These are phyloP conservation scores for Fusarium brachygibbosum DNA, from an alignment of 2,329 filamentous ascomycete genomes.

Conservation along the genomic window DNA sequence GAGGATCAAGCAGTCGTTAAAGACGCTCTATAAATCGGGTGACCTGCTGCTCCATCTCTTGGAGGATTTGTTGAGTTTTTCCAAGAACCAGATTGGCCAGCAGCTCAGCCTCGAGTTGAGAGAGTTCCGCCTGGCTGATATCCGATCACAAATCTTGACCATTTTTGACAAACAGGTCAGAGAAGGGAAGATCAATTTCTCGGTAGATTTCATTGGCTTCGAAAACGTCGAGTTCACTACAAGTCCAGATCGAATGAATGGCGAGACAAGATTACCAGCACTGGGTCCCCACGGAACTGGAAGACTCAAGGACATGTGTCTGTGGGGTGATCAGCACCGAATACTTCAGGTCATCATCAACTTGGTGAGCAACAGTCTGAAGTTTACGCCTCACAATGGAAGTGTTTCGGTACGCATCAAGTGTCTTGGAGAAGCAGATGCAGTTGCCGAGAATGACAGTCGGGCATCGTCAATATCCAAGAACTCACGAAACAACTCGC, in stretches of 20 bases:
- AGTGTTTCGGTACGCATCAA: conserved; percentile 81
- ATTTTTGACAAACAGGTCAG: conserved; percentile 93
- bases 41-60: conserved; percentile 88
- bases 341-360: conserved; percentile 96
- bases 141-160: conserved; percentile 83
- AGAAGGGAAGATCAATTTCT: conserved; percentile 81
- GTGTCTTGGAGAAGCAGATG: conserved; percentile 74
- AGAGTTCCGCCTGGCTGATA: conserved; percentile 87
- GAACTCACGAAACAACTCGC: conserved; percentile 61
- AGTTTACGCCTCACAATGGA: conserved; percentile 86
- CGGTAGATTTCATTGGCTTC: conserved; percentile 74
- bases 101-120: conserved; percentile 84
- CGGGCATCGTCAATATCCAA: conserved; percentile 67
- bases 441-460: conserved; percentile 59
- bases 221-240: conserved; percentile 45
- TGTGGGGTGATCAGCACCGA: conserved; percentile 93
- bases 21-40: conserved; percentile 81
- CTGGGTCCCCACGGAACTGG: conserved; percentile 75
- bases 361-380: conserved; percentile 89
- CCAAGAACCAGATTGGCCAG: conserved; percentile 93
- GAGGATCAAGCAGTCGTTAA: conserved; percentile 84
- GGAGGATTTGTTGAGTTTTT: conserved; percentile 91
- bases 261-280: conserved; percentile 63
- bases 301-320: conserved; percentile 83
- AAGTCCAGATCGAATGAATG: conserved; percentile 52